Evolutionary conservation across 139 green algal genomes (phyloP).

Genomic region (Volvox africanus): DNA sequence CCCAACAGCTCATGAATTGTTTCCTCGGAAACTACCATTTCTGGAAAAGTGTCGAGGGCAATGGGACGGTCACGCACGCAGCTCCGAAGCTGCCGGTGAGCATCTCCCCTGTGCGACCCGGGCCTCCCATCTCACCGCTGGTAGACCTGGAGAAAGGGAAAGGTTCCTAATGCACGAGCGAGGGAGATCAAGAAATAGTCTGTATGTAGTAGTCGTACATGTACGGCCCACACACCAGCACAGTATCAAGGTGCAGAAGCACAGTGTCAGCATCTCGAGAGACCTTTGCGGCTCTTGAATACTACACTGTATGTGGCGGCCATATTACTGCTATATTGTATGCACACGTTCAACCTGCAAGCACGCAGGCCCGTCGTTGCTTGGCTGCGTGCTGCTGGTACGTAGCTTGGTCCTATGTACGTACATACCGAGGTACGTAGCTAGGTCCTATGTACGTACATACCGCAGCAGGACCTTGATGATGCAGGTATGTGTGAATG

Average conservation of each 20-base stretch:
- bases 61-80: neutral
- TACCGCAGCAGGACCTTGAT: no score
- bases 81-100: neutral
- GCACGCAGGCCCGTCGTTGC: no score
- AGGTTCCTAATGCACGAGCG: neutral
- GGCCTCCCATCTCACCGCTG: neutral
- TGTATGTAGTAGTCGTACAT: no score
- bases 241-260: no score
- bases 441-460: no score
- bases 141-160: neutral
- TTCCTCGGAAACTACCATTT: slow-evolving; percentile 26
- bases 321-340: neutral
- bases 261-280: no score
- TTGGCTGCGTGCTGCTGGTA: no score
- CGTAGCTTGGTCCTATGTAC: neutral
- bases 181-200: neutral
- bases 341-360: no score
- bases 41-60: neutral
- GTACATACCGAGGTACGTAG: neutral
- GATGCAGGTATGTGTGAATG: no score
- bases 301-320: neutral
- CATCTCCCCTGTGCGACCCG: neutral
- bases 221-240: no score
- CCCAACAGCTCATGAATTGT: neutral
- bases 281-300: no score